phyloP scores from a whole-genome alignment of 495 filamentous ascomycete genomes.

The Penicillium odoratum region DNA sequence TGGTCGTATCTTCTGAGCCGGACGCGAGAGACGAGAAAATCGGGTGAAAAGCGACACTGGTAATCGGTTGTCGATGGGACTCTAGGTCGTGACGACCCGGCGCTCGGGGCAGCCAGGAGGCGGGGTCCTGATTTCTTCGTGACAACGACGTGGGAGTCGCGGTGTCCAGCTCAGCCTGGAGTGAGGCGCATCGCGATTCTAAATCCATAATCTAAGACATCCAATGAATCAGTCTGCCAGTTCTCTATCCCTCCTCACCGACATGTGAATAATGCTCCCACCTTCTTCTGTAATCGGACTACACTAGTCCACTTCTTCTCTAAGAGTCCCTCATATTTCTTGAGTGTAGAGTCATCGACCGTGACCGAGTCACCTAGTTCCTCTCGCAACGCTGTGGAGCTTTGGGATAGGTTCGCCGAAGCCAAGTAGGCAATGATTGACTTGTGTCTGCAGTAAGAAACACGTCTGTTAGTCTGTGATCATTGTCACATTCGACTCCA shows the following conservation, averaged over 20 bases:
- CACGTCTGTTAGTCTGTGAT: conserved; percentile 11
- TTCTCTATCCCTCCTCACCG: background rate
- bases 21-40: conserved; percentile 89
- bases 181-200: conserved; percentile 64
- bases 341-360: conserved; percentile 79
- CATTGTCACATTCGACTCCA: background rate
- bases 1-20: conserved; percentile 87
- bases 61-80: conserved; percentile 80
- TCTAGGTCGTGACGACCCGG: conserved; percentile 79
- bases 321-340: conserved; percentile 58
- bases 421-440: conserved; percentile 85
- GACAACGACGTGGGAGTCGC: conserved; percentile 82
- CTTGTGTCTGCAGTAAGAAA: conserved; percentile 66
- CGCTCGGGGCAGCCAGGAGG: conserved; percentile 76
- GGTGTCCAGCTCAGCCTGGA: conserved; percentile 82
- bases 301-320: conserved; percentile 99
- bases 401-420: conserved; percentile 66
- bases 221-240: background rate
- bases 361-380: conserved; percentile 39
- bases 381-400: conserved; percentile 61
- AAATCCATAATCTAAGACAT: conserved; percentile 84
- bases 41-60: conserved; percentile 92
- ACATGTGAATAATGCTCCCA: conserved; percentile 25
- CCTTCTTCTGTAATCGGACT: conserved; percentile 89
- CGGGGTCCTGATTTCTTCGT: conserved; percentile 77